Base-by-base conservation (phyloP, 2,329 filamentous ascomycete species). In the Alternaria novae-zelandiae region DNA sequence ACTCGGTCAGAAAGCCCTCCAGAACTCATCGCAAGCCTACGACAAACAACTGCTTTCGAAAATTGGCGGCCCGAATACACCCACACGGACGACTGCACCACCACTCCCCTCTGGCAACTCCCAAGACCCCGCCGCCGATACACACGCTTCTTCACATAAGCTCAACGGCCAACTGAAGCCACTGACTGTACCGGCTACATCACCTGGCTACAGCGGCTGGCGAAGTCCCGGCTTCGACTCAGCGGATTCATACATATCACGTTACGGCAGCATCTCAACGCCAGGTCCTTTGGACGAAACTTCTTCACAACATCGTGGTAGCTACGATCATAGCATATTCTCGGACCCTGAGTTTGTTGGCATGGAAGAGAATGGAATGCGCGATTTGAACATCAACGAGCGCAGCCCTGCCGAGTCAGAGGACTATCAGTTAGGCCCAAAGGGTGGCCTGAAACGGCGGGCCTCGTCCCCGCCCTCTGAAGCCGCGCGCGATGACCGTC, bases 401-500 rank as follows among this genome's bases (percentile, higher is more conserved):
- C 82, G 84, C 64, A 84, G 82, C 71, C 83, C 79, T 56, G 77
- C 81, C 47, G 79, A 78, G 26, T 81, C 78, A 30, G 81, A 83
- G 17, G 83, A 84, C 43, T 82, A 82, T 50, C 77, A 79, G 44
- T 66, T 74, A 49, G 77, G 73, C 55, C 80, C 82, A 23, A 85
- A 83, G 70, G 83, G 85, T 58, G 87, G 88, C 53, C 85, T 87
- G 70, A 91, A 91, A 78, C 83, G 89, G 74, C 84, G 88, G 61
- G 89, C 89, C 64, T 89, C 87, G 13, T 89, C 87, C 57, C 87
- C 89, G 20, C 88, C 88, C 43, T 83, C 85, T 60, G 88, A 89
- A 70, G 83, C 83, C 54, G 72, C 78, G 50, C 80, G 82, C 51
- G 83, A 84, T 54, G 82, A 85, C 66, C 79, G 83, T 45, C 76